Base-by-base conservation (phyloP, 2,329 filamentous ascomycete genomes). In the Madurella mycetomatis region DNA sequence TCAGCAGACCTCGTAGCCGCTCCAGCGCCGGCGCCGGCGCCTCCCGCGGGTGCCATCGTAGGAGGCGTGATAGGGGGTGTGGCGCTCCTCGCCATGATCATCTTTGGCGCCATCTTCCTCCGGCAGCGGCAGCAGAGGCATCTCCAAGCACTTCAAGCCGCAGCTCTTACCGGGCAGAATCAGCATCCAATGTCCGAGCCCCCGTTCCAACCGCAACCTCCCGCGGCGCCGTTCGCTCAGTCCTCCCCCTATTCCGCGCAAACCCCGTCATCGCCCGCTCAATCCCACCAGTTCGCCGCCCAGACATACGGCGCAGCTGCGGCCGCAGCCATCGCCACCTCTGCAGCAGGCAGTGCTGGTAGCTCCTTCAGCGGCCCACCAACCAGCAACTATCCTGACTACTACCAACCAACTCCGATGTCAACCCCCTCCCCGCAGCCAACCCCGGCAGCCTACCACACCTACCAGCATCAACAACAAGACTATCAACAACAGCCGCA, bases 41-140 rank as follows among this genome's bases (percentile, higher is more conserved):
- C 56, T 5, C 54, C 54, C 19, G 60, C 53, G 1, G 62, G 62
- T 9, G 56, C 60, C 43, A 64, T 64, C 34, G 58, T 61, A 3
- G 62, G 62, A 17, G 62, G 62, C 18, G 54, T 59, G 12, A 32
- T 63, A 4, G 62, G 61, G 17, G 58, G 56, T 17, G 31, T 63
- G 31, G 62, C 58, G n/a, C 47, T 57, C 44, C 46, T 63, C 41
- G 57, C 45, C 9, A 47, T 63, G 32, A 19, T 58, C 18, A 43
- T 39, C 39, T 40, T 63, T 11, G 60, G 53, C 37, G 32, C 59
- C 25, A 9, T 61, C 44, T 57, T 53, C 32, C 43, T 60, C 31
- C 55, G 57, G 17, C 48, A 46, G 34, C 51, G 48, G 17, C 55
- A 50, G 44, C 53, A 54, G 46, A 53, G 51, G 41, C 16, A 44